Percentiles rank a stretch among this genome's conserved stretches.
These are phyloP conservation scores for Apiospora kogelbergensis DNA, from an alignment of 2,329 filamentous ascomycete genomes.

Conservation along the genomic window DNA sequence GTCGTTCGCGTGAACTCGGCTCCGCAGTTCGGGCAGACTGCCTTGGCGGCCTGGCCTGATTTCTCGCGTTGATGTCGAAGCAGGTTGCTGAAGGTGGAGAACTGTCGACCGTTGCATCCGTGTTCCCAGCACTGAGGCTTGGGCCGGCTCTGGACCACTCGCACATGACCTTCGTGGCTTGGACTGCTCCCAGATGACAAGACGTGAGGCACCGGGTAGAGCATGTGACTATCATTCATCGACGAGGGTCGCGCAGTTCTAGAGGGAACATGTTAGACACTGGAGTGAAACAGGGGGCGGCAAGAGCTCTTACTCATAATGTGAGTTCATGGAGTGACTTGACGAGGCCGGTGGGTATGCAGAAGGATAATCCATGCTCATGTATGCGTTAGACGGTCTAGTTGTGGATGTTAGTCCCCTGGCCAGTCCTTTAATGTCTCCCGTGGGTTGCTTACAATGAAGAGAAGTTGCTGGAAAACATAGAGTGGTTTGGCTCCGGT, in stretches of 20 bases:
- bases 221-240: constrained; percentile 41
- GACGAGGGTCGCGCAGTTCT: constrained; percentile 39
- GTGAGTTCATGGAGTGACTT: constrained; percentile 29
- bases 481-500: constrained; percentile 38
- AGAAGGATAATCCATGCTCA: constrained; percentile 45
- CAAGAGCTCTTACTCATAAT: constrained; percentile 39
- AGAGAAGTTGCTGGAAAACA: constrained; percentile 30
- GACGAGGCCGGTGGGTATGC: constrained; percentile 32
- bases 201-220: constrained; percentile 43
- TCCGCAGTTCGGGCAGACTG: constrained; percentile 85
- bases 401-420: neutral
- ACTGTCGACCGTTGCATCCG: constrained; percentile 92
- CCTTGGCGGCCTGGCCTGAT: constrained; percentile 85
- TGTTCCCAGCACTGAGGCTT: constrained; percentile 98
- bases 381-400: constrained; percentile 37
- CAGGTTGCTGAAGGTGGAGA: constrained; percentile 95
- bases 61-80: constrained; percentile 92
- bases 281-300: neutral
- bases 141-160: constrained; percentile 75
- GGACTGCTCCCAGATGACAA: constrained; percentile 35
- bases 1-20: constrained; percentile 89
- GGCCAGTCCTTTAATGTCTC: neutral
- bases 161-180: constrained; percentile 51
- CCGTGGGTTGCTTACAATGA: constrained; percentile 21
- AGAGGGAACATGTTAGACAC: constrained; percentile 16